phyloP scores from a whole-genome alignment of 345 rosid species.

The thale cress (Arabidopsis thaliana) region TAIR10.1 NC_003070.9:8207001-8207500 shows the following conservation, averaged over 20 bases:
- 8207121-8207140: slow-evolving; percentile 73
- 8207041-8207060: slow-evolving; percentile 81
- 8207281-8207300: slow-evolving; percentile 63
- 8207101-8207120: slow-evolving; percentile 93
- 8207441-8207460: slow-evolving; percentile 57
- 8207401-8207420: slow-evolving; percentile 67
- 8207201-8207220: background rate
- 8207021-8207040: slow-evolving; percentile 94
- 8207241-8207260: background rate
- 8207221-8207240: background rate
- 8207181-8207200: background rate
- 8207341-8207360: slow-evolving; percentile 49
- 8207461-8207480: background rate
- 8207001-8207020: slow-evolving; percentile 80
- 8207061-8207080: slow-evolving; percentile 73
- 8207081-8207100: slow-evolving; percentile 80
- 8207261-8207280: slow-evolving; percentile 69
- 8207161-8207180: slow-evolving; percentile 64
- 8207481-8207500: background rate
- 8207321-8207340: slow-evolving; percentile 68
- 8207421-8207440: slow-evolving; percentile 70
- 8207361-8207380: slow-evolving; percentile 40
- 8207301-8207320: slow-evolving; percentile 78
- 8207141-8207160: slow-evolving; percentile 75
- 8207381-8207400: slow-evolving; percentile 50